Percentiles rank a stretch among this genome's conserved stretches.
Conservation (phyloP, 768 basidiomycete species). For the Amanita muscaria region DNA sequence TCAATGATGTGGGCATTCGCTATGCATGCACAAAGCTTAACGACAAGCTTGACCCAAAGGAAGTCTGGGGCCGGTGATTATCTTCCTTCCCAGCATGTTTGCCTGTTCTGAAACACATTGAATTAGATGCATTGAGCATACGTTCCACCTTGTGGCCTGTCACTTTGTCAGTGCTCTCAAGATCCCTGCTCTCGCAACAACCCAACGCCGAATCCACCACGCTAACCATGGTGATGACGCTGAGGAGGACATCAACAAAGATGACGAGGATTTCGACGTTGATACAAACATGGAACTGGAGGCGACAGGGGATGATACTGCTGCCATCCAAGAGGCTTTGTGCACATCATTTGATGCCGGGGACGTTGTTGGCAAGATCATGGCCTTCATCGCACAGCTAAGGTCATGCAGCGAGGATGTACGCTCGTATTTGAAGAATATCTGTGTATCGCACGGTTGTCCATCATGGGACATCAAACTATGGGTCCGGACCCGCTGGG, state of each 20-base stretch:
- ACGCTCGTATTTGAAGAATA: constrained; percentile 1
- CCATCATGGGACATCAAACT: constrained; percentile 7
- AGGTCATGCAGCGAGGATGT: constrained; percentile 7
- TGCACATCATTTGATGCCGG: constrained; percentile 12
- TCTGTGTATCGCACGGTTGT: constrained; percentile 7
- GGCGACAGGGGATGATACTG: constrained; percentile 8
- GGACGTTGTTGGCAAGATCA: constrained; percentile 13
- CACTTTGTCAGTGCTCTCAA: constrained; percentile 12
- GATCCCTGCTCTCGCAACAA: background rate
- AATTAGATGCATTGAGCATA: constrained; percentile 12
- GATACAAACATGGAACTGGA: constrained; percentile 9
- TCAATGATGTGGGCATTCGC: constrained; percentile 12
- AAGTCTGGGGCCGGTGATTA: constrained; percentile 10
- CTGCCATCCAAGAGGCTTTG: constrained; percentile 7
- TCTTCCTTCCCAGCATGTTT: background rate
- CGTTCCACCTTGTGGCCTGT: constrained; percentile 11
- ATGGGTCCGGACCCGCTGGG: constrained; percentile 15
- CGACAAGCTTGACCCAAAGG: constrained; percentile 4
- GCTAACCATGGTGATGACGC: background rate
- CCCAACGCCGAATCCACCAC: background rate
- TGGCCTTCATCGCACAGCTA: constrained; percentile 14
- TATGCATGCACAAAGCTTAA: constrained; percentile 7
- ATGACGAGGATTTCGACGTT: constrained; percentile 12
- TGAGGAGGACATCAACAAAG: constrained; percentile 11
- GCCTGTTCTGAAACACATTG: background rate